Evolutionary conservation across 2,329 filamentous ascomycete genomes (phyloP), one percentile per base, ranked within the genome.

Genomic region (Penicillium sp.): DNA sequence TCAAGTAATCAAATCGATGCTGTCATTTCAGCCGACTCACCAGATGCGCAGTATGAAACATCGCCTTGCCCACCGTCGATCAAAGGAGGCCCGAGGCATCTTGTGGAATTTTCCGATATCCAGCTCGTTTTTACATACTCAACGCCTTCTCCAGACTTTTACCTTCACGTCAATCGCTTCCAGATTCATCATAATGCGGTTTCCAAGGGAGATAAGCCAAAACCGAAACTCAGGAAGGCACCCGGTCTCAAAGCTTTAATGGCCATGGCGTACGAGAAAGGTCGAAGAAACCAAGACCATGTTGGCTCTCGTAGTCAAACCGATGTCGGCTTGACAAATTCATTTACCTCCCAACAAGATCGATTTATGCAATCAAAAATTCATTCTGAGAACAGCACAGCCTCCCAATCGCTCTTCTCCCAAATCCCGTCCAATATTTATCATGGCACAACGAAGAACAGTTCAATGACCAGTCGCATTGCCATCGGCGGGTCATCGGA

Each of bases 61-160:
- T 57, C 50, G 6, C 58, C 61, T 3, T 55, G 59, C 6, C 49
- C 50, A 11, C 59, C 55, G n/a, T 53, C 65, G 19, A 51, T 52
- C 10, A 60, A 54, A 19, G 49, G 62, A 27, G 60, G 56, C 9
- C 65, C 63, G 48, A 72, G 68, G 4, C 64, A 65, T 14, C 26
- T 61, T 5, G 60, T 74, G 23, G 63, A 69, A 47, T 55, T 77
- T 41, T 43, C 60, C 2, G 64, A 70, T 35, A 73, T 74, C 52
- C 67, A 71, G 40, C 56, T 76, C 18, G 63, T 74, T 44, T 63
- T 75, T 39, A 62, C 62, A 32, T 67, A 71, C 57, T 58, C 62
- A 29, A 52, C 51, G 10, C 49, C 58, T 4, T 36, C 53, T 3
- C 62, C 69, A 4, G 61, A 64, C 8, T 16, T 70, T 11, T 57